A percentile compares a stretch with the other conserved stretches of the same genome.
Conservation (phyloP, 371 early-diverging fungal species). For the Lichtheimia hyalospora region DNA sequence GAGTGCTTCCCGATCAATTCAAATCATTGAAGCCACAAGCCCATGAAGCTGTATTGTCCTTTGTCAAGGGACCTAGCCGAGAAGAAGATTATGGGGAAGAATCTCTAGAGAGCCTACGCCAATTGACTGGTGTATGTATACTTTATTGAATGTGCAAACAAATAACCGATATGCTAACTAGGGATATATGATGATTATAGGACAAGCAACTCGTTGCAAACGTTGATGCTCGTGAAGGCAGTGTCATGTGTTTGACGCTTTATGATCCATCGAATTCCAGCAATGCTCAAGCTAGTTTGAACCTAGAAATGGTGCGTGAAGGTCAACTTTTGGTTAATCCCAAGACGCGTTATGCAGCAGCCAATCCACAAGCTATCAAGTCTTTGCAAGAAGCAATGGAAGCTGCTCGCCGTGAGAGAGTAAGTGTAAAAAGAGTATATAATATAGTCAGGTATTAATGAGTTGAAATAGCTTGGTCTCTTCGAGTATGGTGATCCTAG, state of each 20-base stretch:
- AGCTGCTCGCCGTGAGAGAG: conserved; percentile 59
- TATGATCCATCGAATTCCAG: conserved; percentile 65
- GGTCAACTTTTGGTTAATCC: conserved; percentile 74
- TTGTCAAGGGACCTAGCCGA: conserved; percentile 65
- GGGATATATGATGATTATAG: conserved; percentile 21
- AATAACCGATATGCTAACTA: no score
- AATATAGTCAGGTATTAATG: not conserved
- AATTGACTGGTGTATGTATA: conserved; percentile 44
- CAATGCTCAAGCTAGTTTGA: conserved; percentile 70
- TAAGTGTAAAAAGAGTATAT: conserved; percentile 29
- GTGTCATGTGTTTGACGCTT: conserved; percentile 69
- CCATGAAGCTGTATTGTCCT: conserved; percentile 82
- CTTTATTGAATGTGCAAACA: not conserved
- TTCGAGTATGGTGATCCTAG: conserved; percentile 86
- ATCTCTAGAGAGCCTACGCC: conserved; percentile 67
- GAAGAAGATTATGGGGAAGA: conserved; percentile 80
- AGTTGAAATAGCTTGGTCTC: conserved; percentile 59
- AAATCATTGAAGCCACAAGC: conserved; percentile 76
- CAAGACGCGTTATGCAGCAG: conserved; percentile 53
- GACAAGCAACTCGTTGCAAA: conserved; percentile 77
- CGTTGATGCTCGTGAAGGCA: conserved; percentile 64
- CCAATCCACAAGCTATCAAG: conserved; percentile 57
- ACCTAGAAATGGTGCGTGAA: conserved; percentile 76
- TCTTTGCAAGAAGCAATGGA: conserved; percentile 38
- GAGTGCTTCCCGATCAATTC: conserved; percentile 66